Base-by-base conservation (phyloP, 768 basidiomycete species). In the Hysterangium stoloniferum region DNA sequence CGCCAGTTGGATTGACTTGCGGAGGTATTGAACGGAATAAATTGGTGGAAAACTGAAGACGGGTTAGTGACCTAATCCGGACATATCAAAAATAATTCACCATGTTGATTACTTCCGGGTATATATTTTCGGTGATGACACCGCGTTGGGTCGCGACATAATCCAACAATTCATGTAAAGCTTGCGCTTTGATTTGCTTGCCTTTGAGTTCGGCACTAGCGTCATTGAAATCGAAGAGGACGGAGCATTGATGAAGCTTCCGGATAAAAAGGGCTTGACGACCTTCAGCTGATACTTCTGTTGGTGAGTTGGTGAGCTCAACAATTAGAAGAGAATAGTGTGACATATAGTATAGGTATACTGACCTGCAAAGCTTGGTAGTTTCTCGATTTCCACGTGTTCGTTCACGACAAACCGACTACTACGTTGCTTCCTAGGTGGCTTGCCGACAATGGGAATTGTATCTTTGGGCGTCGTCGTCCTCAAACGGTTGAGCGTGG, bases 21-120 rank as follows among this genome's bases (percentile, higher is more conserved):
- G 96, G 96, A 69, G 96, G 96, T 79, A 99, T 98, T 62, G 96
- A 93, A 56, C 96, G 89, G 76, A 99, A 99, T 58, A 99, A 85
- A 71, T 99, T 99, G 64, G 86, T 84, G 44, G 90, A 86, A 75
- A 98, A 99, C 95, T 98, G 65, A 12, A 51, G 32, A n/a, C 31
- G 40, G 6, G 24, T 34, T 27, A 56, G 40, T 11, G 31, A 52
- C n/a, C 19, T 12, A 37, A 12, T 25, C 27, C n/a, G 4, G 33
- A 32, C 37, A 54, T 45, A 15, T 32, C 22, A 29, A 15, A 44
- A 34, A 45, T 41, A 28, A 11, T 88, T 56, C 57, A 91, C 95
- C 96, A 98, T 99, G 68, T 83, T 84, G 56, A 97, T 88, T 54
- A 99, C 95, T 75, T 98, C 96, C 49, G 96, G 96, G 80, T 99